These are phyloP conservation scores for Jasminum sambac DNA, from an alignment of 257 asterid genomes.

Conservation along the genomic window DNA sequence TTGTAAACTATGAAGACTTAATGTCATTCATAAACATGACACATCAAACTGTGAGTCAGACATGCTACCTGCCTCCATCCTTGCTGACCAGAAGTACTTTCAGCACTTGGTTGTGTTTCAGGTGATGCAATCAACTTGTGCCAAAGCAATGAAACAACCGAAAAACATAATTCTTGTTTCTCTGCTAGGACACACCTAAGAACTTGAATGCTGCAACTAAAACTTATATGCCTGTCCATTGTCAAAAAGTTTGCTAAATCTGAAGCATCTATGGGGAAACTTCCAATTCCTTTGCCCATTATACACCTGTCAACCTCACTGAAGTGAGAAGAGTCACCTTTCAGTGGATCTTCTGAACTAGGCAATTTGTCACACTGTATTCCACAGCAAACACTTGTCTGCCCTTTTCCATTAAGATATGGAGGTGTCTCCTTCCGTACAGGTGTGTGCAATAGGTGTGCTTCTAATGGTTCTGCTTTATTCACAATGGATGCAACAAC, in stretches of 20 bases:
- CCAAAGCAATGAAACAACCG: conserved; percentile 97
- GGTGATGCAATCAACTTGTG: conserved; percentile 95
- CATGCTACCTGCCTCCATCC: conserved; percentile 97
- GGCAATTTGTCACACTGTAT: conserved; percentile 41
- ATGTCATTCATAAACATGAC: not conserved
- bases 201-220: conserved; percentile 75
- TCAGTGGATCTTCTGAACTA: conserved; percentile 39
- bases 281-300: conserved; percentile 57
- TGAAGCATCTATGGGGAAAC: conserved; percentile 79
- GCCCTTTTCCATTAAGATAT: conserved; percentile 62
- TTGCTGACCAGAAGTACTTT: conserved; percentile 97
- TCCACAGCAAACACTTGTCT: conserved; percentile 47
- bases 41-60: not conserved
- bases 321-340: conserved; percentile 34
- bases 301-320: conserved; percentile 40
- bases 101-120: conserved; percentile 88
- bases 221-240: conserved; percentile 89
- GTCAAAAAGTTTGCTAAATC: conserved; percentile 93
- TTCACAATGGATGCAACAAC: conserved; percentile 84
- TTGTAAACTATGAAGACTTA: not conserved
- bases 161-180: conserved; percentile 88
- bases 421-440: conserved; percentile 42
- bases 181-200: conserved; percentile 80
- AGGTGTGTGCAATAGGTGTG: conserved; percentile 67
- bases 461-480: conserved; percentile 96